Evolutionary conservation across 371 early-diverging fungal genomes (phyloP), one percentile per base, ranked within the genome.

Genomic region (Massospora cicadina): DNA sequence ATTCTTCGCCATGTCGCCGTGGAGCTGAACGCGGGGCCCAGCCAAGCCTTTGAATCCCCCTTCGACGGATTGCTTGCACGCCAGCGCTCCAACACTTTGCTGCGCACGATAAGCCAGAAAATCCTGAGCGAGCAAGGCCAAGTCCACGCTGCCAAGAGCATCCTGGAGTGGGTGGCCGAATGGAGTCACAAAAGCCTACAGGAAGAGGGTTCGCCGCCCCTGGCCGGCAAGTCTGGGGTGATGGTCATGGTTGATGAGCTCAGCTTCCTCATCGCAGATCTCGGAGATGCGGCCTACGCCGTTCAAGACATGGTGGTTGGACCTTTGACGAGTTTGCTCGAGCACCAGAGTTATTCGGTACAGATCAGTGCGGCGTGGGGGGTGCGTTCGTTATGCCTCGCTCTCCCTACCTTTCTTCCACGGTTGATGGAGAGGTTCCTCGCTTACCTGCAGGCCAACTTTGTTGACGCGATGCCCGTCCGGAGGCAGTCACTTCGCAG

Each of bases 331-430:
- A 74, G 74, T 17, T 70, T 92, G 29, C 72, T 92, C 24, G 74
- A 75, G 1, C 85, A 88, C 65, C 77, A 86, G 0, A 82, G 82
- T 28, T 79, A 82, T 27, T 74, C 86, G 0, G 87, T 92, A 1
- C 90, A 89, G 58, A 71, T 84, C 33, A 76, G 87, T 0, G 81
- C 91, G 0, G 85, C 89, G 0, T 81, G 84, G 74, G 83, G 83
- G 31, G 73, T 94, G 26, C 74, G 83, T n/a, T 79, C 82, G 64
- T 68, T 86, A 2, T 86, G 86, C 65, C 71, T 76, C 43, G 74
- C 89, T 1, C 74, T 82, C 13, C 89, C 90, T 0, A 71, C 78
- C 13, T 76, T 84, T 56, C 68, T 89, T 28, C 74, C 84, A 0
- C 74, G 74, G 25, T 68, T 89, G 10, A 70, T 90, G 30, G 80